phyloP scores from a whole-genome alignment of 2,329 filamentous ascomycete species.

The Colletotrichum tropicicola region DNA sequence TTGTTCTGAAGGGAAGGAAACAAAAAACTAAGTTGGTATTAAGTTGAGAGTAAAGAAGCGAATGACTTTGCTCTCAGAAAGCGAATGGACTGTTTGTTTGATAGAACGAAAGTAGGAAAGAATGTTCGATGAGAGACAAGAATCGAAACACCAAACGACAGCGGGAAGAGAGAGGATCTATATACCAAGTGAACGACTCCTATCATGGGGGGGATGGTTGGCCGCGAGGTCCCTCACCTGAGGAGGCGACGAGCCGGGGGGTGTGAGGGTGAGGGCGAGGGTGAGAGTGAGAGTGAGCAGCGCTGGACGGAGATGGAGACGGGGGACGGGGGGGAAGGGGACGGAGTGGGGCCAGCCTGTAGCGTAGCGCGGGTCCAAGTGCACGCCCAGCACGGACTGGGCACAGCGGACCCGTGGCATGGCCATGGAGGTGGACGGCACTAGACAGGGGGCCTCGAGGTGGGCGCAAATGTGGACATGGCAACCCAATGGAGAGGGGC shows the following conservation, averaged over 20 bases:
- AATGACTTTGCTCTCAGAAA: conserved; percentile 61
- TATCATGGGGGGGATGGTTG: conserved; percentile 17
- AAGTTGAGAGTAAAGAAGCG: conserved; percentile 56
- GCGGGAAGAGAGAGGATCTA: conserved; percentile 27
- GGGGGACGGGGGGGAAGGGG: conserved; percentile 7
- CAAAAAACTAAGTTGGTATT: conserved; percentile 28
- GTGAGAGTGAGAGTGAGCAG: not conserved
- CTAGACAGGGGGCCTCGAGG: conserved; percentile 20
- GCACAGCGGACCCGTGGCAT: conserved; percentile 21
- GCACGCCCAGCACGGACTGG: conserved; percentile 6
- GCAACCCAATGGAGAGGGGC: not conserved
- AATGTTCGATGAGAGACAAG: conserved; percentile 32
- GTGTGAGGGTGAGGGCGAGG: not conserved
- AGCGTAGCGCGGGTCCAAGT: conserved; percentile 17
- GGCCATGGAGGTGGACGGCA: conserved; percentile 17
- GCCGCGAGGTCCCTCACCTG: conserved; percentile 24
- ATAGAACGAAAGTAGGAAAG: conserved; percentile 38
- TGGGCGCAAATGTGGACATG: conserved; percentile 22
- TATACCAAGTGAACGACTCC: conserved; percentile 27
- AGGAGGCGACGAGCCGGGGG: conserved; percentile 5
- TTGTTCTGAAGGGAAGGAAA: conserved; percentile 21
- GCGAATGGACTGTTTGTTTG: conserved; percentile 41
- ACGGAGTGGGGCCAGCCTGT: conserved; percentile 13
- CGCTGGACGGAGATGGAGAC: conserved; percentile 12
- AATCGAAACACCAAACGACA: conserved; percentile 24